Evolutionary conservation across 805 yeast species (phyloP), one percentile per base, ranked within the genome.

Genomic region (Ogataea pignaliae): DNA sequence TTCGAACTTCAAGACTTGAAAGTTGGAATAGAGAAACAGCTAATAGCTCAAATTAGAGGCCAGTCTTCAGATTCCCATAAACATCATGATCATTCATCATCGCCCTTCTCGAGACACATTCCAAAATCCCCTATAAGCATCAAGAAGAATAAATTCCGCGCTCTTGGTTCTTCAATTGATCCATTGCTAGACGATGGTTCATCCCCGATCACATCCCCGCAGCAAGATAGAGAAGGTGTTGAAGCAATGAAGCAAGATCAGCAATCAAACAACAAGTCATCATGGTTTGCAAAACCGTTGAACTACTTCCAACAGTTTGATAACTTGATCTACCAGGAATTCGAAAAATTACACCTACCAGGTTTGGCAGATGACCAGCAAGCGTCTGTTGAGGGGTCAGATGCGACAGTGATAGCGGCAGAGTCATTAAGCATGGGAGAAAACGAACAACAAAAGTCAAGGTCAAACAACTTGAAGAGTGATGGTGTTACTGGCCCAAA

Each of bases 231-330:
- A 12, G 34, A 36, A 11, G 28, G 34, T 11, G 43, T 26, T n/a
- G 37, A 36, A 10, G 45, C 29, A 16, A n/a, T n/a, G n/a, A 14
- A 48, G 31, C 57, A 61, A 39, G 59, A 59, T 35, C 64, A 64
- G 5, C 43, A 63, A 31, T 62, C 57, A 12, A 61, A 60, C 44
- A 64, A 60, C 16, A 45, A 36, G 61, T 65, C 40, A 52, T 60
- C 60, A 42, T 66, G 53, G 63, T 55, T 64, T 34, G 61, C 79
- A 3, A 80, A 75, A 52, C 85, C 88, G 1, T 66, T 83, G 36
- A 75, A 71, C 37, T 68, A 82, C 41, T 70, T 84, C 38, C 87
- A 81, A 52, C 87, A 81, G 48, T 74, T 84, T 55, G 91, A 84
- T 58, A 78, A 75, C 42, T 68, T 81, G 61, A 65, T 84, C 29